These are phyloP conservation scores for Myriosclerotinia duriaeana DNA, from an alignment of 2,329 filamentous ascomycete genomes.

Conservation along the genomic window DNA sequence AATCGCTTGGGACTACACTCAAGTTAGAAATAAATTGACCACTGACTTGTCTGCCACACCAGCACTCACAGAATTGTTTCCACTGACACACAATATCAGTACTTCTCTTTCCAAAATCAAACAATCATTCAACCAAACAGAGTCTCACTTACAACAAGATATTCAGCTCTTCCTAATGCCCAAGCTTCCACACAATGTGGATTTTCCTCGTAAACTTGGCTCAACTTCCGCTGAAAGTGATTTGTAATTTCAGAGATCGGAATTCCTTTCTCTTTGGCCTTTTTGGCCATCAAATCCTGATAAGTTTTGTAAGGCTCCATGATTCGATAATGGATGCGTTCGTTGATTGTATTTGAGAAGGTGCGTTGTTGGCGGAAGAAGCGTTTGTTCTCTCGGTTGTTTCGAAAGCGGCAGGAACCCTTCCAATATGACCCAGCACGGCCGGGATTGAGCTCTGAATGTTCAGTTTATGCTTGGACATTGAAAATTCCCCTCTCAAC, in stretches of 20 bases:
- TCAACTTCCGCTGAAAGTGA: constrained; percentile 11
- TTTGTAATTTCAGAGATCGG: constrained; percentile 1
- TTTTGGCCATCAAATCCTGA: constrained; percentile 14
- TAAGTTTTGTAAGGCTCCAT: constrained; percentile 15
- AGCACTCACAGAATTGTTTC: constrained; percentile 10
- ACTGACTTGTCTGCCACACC: not conserved
- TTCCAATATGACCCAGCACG: not conserved
- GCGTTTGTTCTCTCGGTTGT: constrained; percentile 4
- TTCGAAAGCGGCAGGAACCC: constrained; percentile 8
- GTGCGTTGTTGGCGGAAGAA: not conserved
- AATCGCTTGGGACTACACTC: constrained; percentile 4
- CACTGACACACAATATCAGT: not conserved
- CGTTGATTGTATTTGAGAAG: constrained; percentile 1
- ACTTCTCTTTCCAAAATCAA: not conserved
- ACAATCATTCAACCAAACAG: not conserved
- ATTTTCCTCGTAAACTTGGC: not conserved
- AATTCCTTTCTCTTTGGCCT: constrained; percentile 22
- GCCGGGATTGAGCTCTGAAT: too few species aligned
- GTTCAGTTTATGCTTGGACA: not conserved
- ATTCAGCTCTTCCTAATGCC: constrained; percentile 23
- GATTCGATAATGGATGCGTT: not conserved
- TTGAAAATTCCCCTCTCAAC: not conserved
- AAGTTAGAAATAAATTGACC: not conserved
- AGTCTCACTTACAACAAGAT: constrained; percentile 13
- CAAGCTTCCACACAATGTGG: not conserved